These are phyloP conservation scores for Mycena alexandri DNA, from an alignment of 768 basidiomycete species.

Conservation along the genomic window DNA sequence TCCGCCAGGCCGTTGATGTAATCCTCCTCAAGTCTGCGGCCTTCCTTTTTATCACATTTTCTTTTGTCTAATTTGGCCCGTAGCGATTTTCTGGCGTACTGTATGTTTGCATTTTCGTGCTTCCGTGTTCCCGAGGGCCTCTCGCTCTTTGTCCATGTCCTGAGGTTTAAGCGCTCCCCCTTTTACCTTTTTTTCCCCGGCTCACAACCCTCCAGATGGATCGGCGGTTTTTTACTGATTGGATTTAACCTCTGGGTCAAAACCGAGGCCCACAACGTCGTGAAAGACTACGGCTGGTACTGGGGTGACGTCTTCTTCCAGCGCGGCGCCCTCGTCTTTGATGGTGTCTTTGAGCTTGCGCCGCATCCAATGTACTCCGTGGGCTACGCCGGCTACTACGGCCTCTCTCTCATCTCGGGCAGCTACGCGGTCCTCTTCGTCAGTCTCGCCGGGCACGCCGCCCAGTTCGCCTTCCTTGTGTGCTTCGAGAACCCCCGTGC, in stretches of 20 bases:
- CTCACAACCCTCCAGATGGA: constrained; percentile 70
- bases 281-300: constrained; percentile 99
- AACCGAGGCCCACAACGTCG: constrained; percentile 95
- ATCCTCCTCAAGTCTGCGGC: constrained; percentile 91
- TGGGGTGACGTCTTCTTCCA: constrained; percentile 96
- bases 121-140: constrained; percentile 88
- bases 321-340: constrained; percentile 93
- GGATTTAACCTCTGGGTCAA: constrained; percentile 99
- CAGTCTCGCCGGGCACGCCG: constrained; percentile 93
- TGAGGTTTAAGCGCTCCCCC: constrained; percentile 64
- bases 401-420: constrained; percentile 90
- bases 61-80: constrained; percentile 17
- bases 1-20: constrained; percentile 95
- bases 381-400: constrained; percentile 97
- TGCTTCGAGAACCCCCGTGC: constrained; percentile 97
- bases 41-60: constrained; percentile 4
- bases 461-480: constrained; percentile 95
- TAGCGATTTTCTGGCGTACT: constrained; percentile 95
- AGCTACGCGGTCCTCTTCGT: constrained; percentile 93
- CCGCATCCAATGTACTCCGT: constrained; percentile 98
- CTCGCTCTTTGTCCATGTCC: constrained; percentile 77
- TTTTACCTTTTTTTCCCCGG: not conserved
- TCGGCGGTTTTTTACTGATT: constrained; percentile 86
- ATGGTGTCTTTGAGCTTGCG: constrained; percentile 96
- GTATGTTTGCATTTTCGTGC: constrained; percentile 94